Percentiles rank a stretch among this genome's conserved stretches.
phyloP scores from a whole-genome alignment of 306 rosid species.

The Potentilla sterilis region DNA sequence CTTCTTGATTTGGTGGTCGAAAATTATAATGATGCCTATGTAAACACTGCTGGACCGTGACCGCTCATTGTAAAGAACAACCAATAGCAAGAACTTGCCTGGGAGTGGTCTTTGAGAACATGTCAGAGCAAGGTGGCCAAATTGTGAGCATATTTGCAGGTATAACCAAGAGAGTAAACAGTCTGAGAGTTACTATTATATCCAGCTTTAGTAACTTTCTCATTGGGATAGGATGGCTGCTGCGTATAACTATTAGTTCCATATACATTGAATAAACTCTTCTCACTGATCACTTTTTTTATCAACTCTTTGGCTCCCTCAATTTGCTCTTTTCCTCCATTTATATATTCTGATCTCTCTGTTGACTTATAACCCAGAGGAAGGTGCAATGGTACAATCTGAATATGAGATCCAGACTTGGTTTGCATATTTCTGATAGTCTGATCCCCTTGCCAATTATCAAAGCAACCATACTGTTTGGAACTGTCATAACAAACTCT shows the following conservation, averaged over 20 bases:
- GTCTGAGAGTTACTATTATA: neutral
- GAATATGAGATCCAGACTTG: neutral
- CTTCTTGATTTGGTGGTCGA: too few relatives aligned
- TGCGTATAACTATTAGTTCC: slow-evolving; percentile 35
- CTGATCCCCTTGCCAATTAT: neutral
- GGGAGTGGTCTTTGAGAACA: neutral
- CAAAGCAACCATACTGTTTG: neutral
- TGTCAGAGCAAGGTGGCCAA: neutral
- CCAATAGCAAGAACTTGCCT: neutral
- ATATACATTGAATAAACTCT: slow-evolving; percentile 32
- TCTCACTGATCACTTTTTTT: slow-evolving; percentile 43
- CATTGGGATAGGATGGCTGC: slow-evolving; percentile 21
- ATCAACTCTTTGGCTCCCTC: slow-evolving; percentile 46
- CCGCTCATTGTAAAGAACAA: too few relatives aligned
- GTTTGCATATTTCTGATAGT: neutral
- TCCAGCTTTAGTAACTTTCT: neutral
- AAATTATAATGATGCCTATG: too few relatives aligned
- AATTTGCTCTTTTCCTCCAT: slow-evolving; percentile 41
- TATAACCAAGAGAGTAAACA: neutral
- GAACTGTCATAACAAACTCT: neutral
- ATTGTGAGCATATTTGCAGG: neutral
- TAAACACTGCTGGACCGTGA: too few relatives aligned
- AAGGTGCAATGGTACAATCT: slow-evolving; percentile 45
- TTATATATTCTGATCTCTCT: slow-evolving; percentile 39
- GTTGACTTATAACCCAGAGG: slow-evolving; percentile 47